Evolutionary conservation across 495 filamentous ascomycete genomes (phyloP), one percentile per base, ranked within the genome.

Genomic region (Daldinia concentrica): DNA sequence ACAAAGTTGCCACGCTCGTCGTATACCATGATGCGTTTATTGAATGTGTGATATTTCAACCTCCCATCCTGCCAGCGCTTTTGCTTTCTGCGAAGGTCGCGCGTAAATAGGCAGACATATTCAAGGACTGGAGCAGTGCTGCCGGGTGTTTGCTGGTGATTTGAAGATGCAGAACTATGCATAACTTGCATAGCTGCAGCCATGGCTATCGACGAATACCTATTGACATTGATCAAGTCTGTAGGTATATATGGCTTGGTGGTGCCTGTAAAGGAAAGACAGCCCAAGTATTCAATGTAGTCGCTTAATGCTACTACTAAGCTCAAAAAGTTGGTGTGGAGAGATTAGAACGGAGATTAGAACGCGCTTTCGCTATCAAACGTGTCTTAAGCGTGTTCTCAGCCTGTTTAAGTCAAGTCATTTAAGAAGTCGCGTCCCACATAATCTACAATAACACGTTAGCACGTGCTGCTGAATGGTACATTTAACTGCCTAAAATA

Each of bases 31-130:
- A 93, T 82, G 4, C 94, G 89, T 71, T 90, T 92, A 80, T 98
- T 98, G 85, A 96, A 96, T 1, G 92, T 91, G 77, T 98, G 94
- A 75, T 89, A 97, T 58, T 90, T 88, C 32, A 97, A 85, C 51
- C 89, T 88, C 45, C 94, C 94, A 90, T 98, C 94, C 71, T 95
- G 92, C 94, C 94, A 98, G 52, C 91, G 82, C 79, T 98, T 98
- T 58, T 91, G 88, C 79, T 98, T 98, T 57, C 91, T 87, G 8
- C 90, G 88, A 57, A 97, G 77, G 75, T 98, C 94, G 69, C 90
- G 86, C 5, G 92, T 97, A 79, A 91, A 98, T 22, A 98, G 88
- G 73, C 94, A 97, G 61, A 88, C 83, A 74, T 89, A 94, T 69
- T 95, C 93, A 71, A 91, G 80, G 27, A 97, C 91, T 0, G 87